Conservation (phyloP, 2,329 filamentous ascomycete genomes). For the Alternaria rosae region DNA sequence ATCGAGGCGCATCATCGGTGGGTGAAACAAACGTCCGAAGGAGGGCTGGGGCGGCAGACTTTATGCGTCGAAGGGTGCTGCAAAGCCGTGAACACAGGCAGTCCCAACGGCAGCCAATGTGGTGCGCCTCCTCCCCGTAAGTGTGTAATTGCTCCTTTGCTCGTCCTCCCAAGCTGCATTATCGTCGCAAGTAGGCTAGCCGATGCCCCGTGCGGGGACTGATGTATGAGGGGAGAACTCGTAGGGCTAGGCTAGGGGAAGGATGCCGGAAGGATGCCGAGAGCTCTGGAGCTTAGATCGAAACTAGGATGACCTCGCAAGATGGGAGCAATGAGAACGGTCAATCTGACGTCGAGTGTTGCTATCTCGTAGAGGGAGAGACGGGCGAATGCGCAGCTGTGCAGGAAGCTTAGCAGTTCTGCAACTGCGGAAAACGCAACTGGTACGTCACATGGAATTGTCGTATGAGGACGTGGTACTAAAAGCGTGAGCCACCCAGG, state of each 20-base stretch:
- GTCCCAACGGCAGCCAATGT: background rate
- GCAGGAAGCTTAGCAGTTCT: background rate
- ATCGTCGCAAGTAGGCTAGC: background rate
- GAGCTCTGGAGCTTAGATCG: background rate
- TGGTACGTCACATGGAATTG: background rate
- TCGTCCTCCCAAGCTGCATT: slow-evolving; percentile 1
- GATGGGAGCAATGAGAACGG: background rate
- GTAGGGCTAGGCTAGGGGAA: background rate
- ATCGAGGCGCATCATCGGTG: background rate
- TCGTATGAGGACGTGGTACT: background rate
- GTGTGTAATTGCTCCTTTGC: slow-evolving; percentile 1
- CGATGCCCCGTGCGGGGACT: background rate
- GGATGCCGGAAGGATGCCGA: background rate
- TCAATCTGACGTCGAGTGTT: background rate
- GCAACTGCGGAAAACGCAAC: background rate
- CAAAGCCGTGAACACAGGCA: background rate
- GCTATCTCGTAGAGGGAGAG: background rate
- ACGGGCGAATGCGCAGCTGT: background rate
- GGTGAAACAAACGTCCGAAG: background rate
- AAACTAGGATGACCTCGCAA: background rate
- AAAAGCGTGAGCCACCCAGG: background rate
- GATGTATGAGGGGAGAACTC: background rate
- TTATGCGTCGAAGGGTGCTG: background rate
- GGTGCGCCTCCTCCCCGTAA: background rate
- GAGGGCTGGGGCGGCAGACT: background rate